Conservation (phyloP, 2,329 filamentous ascomycete species). For the Periconia sp. region DNA sequence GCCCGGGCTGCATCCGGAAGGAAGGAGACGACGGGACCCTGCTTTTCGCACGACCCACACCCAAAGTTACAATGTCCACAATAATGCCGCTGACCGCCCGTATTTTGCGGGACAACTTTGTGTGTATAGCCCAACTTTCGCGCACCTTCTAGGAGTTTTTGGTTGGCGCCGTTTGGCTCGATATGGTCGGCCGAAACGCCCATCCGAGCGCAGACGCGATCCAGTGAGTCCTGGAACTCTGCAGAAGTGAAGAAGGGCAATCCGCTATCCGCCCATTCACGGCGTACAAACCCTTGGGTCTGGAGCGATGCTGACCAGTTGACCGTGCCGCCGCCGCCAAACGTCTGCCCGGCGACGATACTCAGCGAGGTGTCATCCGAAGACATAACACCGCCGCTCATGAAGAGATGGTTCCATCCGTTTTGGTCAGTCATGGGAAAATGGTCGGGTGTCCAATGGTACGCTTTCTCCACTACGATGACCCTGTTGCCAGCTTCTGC, state of each 20-base stretch:
- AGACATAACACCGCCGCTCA: conserved; percentile 67
- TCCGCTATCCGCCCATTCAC: conserved; percentile 77
- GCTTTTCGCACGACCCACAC: conserved; percentile 72
- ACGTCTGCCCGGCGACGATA: conserved; percentile 72
- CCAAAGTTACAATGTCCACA: conserved; percentile 70
- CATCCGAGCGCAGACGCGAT: conserved; percentile 80
- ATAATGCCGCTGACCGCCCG: conserved; percentile 73
- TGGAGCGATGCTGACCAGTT: conserved; percentile 79
- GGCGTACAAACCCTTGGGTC: conserved; percentile 76
- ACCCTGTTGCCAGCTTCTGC: conserved; percentile 78
- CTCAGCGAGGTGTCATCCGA: conserved; percentile 59
- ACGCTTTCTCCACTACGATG: conserved; percentile 81
- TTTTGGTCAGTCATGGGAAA: conserved; percentile 75
- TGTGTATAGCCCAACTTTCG: conserved; percentile 75
- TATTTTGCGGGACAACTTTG: conserved; percentile 78
- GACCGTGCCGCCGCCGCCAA: conserved; percentile 85
- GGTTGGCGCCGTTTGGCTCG: conserved; percentile 75
- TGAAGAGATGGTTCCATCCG: conserved; percentile 70
- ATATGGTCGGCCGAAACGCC: conserved; percentile 72
- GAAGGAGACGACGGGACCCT: conserved; percentile 77
- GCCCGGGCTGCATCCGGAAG: conserved; percentile 78
- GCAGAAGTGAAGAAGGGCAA: conserved; percentile 75
- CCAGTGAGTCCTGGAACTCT: conserved; percentile 78
- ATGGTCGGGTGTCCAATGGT: conserved; percentile 73
- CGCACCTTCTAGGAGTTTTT: conserved; percentile 75